A percentile compares a stretch with the other conserved stretches of the same genome.
Evolutionary conservation across 1,284 basidiomycete genomes (phyloP).

Genomic region (Puccinia coronata): DNA sequence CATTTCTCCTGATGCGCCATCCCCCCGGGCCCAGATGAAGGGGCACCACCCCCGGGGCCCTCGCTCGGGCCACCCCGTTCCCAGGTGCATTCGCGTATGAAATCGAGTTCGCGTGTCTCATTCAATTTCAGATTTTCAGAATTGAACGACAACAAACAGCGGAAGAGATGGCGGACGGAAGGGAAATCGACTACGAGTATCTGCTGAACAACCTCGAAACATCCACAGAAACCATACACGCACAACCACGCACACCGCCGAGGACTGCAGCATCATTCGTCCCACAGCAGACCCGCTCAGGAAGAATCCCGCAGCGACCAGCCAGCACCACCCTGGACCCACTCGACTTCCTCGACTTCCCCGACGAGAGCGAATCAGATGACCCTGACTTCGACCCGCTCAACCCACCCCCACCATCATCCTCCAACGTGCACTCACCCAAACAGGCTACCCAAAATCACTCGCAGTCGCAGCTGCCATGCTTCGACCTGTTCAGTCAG

Average conservation of each 20-base stretch:
- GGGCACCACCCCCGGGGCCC: too few species aligned
- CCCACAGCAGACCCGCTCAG: constrained; percentile 37
- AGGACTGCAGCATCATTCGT: not conserved
- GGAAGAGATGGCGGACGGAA: not conserved
- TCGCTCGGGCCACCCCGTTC: too few species aligned
- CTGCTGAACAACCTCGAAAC: not conserved
- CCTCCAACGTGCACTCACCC: not conserved
- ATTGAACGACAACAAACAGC: not conserved
- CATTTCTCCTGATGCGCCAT: too few species aligned
- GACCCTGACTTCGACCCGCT: constrained; percentile 45
- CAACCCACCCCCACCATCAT: not conserved
- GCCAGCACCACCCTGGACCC: constrained; percentile 10
- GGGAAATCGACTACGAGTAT: not conserved
- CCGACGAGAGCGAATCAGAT: constrained; percentile 46
- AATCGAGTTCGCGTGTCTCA: too few species aligned
- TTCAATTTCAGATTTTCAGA: too few species aligned
- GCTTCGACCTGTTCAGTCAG: not conserved
- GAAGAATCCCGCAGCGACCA: constrained; percentile 36
- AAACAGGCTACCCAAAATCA: not conserved
- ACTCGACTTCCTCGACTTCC: constrained; percentile 39
- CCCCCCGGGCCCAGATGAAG: too few species aligned
- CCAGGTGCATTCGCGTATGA: too few species aligned
- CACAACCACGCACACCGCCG: not conserved
- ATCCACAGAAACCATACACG: not conserved
- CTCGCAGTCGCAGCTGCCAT: too few species aligned